These are phyloP conservation scores for Fonsecaea pugnacius DNA, from an alignment of 2,329 filamentous ascomycete genomes.

Conservation along the genomic window DNA sequence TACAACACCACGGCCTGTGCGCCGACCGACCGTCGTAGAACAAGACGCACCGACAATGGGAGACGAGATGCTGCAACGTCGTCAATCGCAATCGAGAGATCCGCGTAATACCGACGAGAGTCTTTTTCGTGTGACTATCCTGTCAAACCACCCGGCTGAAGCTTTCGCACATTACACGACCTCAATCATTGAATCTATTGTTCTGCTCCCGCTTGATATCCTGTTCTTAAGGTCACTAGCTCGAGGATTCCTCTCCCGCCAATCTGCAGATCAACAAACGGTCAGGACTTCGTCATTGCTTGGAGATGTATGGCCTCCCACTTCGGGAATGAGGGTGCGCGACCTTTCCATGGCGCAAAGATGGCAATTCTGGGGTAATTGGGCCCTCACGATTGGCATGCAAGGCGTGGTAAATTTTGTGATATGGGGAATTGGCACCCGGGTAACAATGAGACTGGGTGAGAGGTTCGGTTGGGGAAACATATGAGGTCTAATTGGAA, in stretches of 20 bases:
- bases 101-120: constrained; percentile 8
- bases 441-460: constrained; percentile 21
- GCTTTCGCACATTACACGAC: constrained; percentile 23
- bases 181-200: constrained; percentile 23
- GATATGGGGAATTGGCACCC: constrained; percentile 26
- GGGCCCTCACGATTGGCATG: constrained; percentile 24
- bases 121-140: constrained; percentile 29
- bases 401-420: constrained; percentile 25
- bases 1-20: constrained; percentile 27
- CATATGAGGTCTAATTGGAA: constrained; percentile 12
- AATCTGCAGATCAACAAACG: neutral
- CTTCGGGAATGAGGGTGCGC: constrained; percentile 3
- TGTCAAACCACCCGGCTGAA: constrained; percentile 28
- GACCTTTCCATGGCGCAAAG: constrained; percentile 7
- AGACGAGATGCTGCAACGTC: constrained; percentile 16
- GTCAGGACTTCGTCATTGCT: constrained; percentile 2
- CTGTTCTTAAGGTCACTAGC: constrained; percentile 26
- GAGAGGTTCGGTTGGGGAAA: constrained; percentile 31
- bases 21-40: constrained; percentile 34
- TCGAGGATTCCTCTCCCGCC: constrained; percentile 16
- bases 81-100: constrained; percentile 2
- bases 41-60: constrained; percentile 23
- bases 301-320: constrained; percentile 23
- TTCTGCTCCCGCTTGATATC: constrained; percentile 33
- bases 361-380: constrained; percentile 23